Evolutionary conservation across 2,329 filamentous ascomycete species (phyloP).

Genomic region (Acrodontium crateriforme): DNA sequence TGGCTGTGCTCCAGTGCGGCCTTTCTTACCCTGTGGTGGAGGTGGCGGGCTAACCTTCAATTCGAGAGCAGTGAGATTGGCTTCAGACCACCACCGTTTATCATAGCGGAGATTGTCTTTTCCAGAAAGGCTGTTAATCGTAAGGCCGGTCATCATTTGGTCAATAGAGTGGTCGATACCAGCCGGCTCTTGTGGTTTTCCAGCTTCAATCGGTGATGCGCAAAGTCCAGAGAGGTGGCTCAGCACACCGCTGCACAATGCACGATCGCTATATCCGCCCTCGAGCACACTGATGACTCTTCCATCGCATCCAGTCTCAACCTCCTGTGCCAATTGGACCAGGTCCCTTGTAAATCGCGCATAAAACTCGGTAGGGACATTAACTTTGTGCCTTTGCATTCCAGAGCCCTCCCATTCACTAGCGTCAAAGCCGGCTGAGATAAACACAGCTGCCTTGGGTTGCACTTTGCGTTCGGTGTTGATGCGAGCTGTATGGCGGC

Average conservation of each 20-base stretch:
- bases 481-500: constrained; percentile 54
- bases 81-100: constrained; percentile 32
- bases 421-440: constrained; percentile 93
- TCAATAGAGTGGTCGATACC: constrained; percentile 6
- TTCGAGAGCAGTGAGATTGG: constrained; percentile 56
- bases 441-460: constrained; percentile 77
- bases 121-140: constrained; percentile 5
- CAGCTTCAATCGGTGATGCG: constrained; percentile 6
- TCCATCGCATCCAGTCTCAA: constrained; percentile 63
- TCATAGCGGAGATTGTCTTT: constrained; percentile 20
- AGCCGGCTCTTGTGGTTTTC: not conserved
- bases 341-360: constrained; percentile 80
- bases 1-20: constrained; percentile 43
- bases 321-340: constrained; percentile 66
- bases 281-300: constrained; percentile 87
- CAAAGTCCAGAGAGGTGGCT: constrained; percentile 80
- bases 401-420: constrained; percentile 84
- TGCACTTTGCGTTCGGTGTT: constrained; percentile 40
- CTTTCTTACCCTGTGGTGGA: constrained; percentile 44
- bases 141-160: constrained; percentile 14
- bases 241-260: constrained; percentile 72
- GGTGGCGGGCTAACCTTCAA: constrained; percentile 38
- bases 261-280: constrained; percentile 89
- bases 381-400: constrained; percentile 93
- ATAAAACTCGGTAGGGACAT: constrained; percentile 94